Percentiles rank a stretch among this genome's conserved stretches.
phyloP scores from a whole-genome alignment of 495 filamentous ascomycete genomes.

The Xylaria flabelliformis region DNA sequence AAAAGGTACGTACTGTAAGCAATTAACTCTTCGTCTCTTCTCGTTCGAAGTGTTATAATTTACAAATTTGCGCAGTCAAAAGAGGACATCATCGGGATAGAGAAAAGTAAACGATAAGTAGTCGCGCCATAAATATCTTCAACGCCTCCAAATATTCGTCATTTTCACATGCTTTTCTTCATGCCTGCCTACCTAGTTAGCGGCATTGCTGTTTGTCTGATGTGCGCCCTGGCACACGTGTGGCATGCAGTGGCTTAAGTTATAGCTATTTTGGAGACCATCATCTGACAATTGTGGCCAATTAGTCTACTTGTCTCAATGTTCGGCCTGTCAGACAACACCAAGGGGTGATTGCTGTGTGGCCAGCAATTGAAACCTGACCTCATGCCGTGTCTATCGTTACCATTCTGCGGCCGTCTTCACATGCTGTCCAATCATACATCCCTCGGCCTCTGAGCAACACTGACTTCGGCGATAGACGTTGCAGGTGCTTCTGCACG shows the following conservation, averaged over 20 bases:
- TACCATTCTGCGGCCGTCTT: background rate
- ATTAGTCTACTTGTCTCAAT: slow-evolving; percentile 2
- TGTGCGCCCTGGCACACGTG: slow-evolving; percentile 9
- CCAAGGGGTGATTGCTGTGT: background rate
- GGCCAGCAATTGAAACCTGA: slow-evolving; percentile 15
- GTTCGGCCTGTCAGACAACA: background rate
- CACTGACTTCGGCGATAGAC: slow-evolving; percentile 3
- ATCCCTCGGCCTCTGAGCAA: background rate
- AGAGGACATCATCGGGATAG: background rate
- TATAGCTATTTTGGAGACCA: background rate
- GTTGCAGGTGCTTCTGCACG: slow-evolving; percentile 21
- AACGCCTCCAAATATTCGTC: background rate
- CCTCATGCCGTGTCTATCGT: background rate
- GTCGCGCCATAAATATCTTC: background rate
- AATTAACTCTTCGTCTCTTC: background rate
- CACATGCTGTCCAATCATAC: slow-evolving; percentile 22
- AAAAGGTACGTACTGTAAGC: background rate
- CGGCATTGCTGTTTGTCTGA: background rate
- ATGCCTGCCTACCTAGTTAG: background rate
- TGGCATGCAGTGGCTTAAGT: slow-evolving; percentile 16
- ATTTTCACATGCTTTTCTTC: slow-evolving; percentile 25
- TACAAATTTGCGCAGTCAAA: background rate
- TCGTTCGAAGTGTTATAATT: background rate
- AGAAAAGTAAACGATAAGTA: background rate
- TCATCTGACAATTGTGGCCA: slow-evolving; percentile 17